These are phyloP conservation scores for Leishmania lainsoni DNA, from an alignment of 208 protist species.

Conservation along the genomic window DNA sequence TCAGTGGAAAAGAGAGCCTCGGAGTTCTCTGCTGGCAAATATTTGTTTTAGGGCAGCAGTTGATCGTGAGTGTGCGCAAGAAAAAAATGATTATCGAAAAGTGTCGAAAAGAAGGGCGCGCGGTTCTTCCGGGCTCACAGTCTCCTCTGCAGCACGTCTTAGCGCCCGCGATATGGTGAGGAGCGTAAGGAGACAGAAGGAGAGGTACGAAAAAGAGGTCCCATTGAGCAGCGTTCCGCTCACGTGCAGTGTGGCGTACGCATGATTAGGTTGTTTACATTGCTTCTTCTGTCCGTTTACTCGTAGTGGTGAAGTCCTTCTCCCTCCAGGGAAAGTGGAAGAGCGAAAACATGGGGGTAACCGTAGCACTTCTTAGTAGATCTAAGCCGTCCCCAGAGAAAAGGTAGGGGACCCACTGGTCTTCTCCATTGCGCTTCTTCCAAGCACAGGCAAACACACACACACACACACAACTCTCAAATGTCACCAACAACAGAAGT, in stretches of 20 bases:
- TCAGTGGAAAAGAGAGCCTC: background rate
- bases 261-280: background rate
- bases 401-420: background rate
- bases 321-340: background rate
- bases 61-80: background rate
- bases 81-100: background rate
- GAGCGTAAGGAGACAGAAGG: background rate
- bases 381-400: background rate
- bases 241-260: background rate
- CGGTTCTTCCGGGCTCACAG: background rate
- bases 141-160: background rate
- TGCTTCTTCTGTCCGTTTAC: background rate
- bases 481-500: background rate
- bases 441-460: background rate
- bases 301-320: background rate
- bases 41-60: background rate
- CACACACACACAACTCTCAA: background rate
- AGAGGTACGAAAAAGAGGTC: background rate
- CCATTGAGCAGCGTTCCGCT: background rate
- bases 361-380: background rate
- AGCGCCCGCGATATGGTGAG: background rate
- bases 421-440: background rate
- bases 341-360: background rate
- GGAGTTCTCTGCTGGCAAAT: too few species aligned
- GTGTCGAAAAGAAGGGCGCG: background rate